Evolutionary conservation across 1,284 basidiomycete species (phyloP).

Genomic region (Irpex rosettiformis): DNA sequence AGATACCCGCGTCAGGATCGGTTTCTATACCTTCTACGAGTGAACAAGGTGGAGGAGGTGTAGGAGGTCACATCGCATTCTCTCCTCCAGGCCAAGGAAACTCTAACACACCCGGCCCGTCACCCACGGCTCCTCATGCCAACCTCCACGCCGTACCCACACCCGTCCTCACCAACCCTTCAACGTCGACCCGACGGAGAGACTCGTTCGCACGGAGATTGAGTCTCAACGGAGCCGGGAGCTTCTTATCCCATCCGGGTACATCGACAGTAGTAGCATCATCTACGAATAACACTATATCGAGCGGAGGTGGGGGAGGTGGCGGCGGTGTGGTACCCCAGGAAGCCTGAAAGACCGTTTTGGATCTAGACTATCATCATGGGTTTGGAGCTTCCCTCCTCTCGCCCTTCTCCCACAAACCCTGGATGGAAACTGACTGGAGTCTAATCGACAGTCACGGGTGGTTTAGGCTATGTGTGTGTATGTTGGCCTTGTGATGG

Average conservation of each 20-base stretch:
- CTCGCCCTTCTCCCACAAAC: no score
- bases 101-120: not conserved
- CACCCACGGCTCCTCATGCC: not conserved
- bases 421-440: no score
- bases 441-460: not conserved
- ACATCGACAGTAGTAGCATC: not conserved
- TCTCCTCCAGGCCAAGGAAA: not conserved
- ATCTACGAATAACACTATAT: not conserved
- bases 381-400: no score
- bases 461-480: no score
- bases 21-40: not conserved
- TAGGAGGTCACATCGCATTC: constrained; percentile 1
- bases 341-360: constrained; percentile 1
- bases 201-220: constrained; percentile 28
- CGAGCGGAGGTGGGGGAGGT: not conserved
- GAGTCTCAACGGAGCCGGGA: constrained; percentile 26
- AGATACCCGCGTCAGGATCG: not conserved
- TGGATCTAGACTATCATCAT: not conserved
- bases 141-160: not conserved
- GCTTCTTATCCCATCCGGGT: constrained; percentile 2
- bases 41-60: constrained; percentile 8
- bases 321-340: constrained; percentile 6
- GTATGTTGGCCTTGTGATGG: no score
- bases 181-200: constrained; percentile 12
- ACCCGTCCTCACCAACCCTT: not conserved